Evolutionary conservation across 306 rosid genomes (phyloP), one percentile per base, ranked within the genome.

Genomic region (Rosa chinensis): DNA sequence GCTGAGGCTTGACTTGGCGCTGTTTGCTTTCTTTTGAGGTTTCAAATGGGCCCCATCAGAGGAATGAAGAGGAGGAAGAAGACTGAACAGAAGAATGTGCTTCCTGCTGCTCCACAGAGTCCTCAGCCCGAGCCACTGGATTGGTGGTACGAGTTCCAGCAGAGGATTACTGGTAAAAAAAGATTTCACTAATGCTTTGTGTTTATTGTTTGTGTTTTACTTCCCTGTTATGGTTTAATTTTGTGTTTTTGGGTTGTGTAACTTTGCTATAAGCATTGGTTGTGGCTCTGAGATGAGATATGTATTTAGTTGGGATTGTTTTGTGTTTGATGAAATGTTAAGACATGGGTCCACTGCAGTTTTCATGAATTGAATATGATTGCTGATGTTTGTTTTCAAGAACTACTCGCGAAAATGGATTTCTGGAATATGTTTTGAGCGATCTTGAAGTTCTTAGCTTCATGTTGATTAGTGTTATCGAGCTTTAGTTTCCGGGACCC

Each of bases 131-230:
- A 82, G 74, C 85, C 94, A 75, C 71, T 77, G 83, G 98, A 94
- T 90, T 92, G 97, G 98, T 94, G 98, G 98, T 88, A 86, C 40
- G 89, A 77, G 78, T 94, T 94, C 80, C 88, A 94, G 62, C 86
- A 23, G 72, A 90, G 94, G 88, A 90, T 94, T 81, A 82, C 90
- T 70, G 98, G 98, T 94, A 74, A 45, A 37, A 18, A 52, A 25
- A 25, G 4, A 14, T 73, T 45, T 45, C 6, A 63, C 61, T 37
- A 9, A 21, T 48, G n/a, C 43, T 50, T n/a, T 62, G 69, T 43
- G 56, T 75, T 53, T 44, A n/a, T 61, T 53, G 23, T 67, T 50
- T 58, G 35, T 44, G 47, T 84, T 78, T 66, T 5, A 10, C 44
- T 32, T 59, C 13, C 10, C 5, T 13, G 55, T 72, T 72, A 39